Base-by-base conservation (phyloP, 2,329 filamentous ascomycete genomes). In the Penicillium digitatum region DNA sequence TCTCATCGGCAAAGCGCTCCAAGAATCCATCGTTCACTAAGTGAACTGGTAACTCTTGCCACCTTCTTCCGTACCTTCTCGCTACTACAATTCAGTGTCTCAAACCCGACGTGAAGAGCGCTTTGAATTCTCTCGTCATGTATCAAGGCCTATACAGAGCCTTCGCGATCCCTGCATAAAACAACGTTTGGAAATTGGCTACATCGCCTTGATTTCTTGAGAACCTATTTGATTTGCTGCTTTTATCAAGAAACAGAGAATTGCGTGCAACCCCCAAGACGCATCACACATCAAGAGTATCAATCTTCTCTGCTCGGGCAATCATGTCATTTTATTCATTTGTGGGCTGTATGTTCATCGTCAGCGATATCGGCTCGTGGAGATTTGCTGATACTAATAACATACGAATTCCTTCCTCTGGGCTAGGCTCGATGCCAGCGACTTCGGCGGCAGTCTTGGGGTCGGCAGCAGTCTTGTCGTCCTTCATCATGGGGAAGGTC, bases 401-500 rank as follows among this genome's bases (percentile, higher is more conserved):
- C 74, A 73, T 72, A 76, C 74, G 74, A 68, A 84, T 83, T 56
- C 82, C 85, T 72, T 88, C 85, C 59, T 81, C 84, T 29, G 81
- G 76, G 62, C 78, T 68, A 37, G 86, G 81, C 71, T 82, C 73
- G 57, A 88, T 75, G 34, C 79, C 83, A 29, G 79, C 82, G 52
- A 86, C 80, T 74, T 89, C 86, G 2, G 84, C 86, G 12, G 84
- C 84, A 57, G 77, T 71, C 68, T 73, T 75, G 57, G 72, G 72
- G 52, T 76, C 75, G 44, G 64, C 62, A 2, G 71, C 71, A 31
- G 79, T 79, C 70, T 81, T 81, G 74, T 93, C 88, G 48, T 93
- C 89, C 84, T 95, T 96, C 90, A 99, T 96, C 78, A 96, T 93
- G 11, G 94, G 94, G 85, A 99, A 99, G 9, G 93, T 86, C 60